A percentile compares a stretch with the other conserved stretches of the same genome.
Conservation (phyloP, 306 rosid species). For the Vigna unguiculata region DNA sequence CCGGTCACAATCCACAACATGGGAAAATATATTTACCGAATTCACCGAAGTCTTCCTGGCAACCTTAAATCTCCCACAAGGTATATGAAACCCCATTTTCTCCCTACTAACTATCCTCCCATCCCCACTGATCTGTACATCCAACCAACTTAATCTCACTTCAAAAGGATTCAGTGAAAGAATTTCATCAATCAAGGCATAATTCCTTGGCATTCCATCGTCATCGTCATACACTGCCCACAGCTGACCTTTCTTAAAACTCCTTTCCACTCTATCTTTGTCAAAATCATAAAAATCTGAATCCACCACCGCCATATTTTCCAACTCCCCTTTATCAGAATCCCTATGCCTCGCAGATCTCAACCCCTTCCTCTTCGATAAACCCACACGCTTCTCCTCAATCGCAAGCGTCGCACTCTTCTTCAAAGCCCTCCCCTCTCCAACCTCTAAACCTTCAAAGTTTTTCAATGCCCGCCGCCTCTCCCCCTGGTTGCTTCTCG, state of each 20-base stretch:
- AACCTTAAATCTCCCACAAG: conserved; percentile 88
- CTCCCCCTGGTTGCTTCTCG: conserved; percentile 38
- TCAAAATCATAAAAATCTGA: conserved; percentile 85
- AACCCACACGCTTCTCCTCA: conserved; percentile 40
- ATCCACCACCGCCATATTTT: conserved; percentile 70
- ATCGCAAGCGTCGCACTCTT: conserved; percentile 40
- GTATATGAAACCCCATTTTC: conserved; percentile 63
- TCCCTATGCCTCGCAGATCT: conserved; percentile 32
- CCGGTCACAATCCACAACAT: conserved; percentile 74
- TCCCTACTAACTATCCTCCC: conserved; percentile 54
- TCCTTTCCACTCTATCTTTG: conserved; percentile 75
- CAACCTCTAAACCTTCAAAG: conserved; percentile 37
- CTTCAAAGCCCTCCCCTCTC: conserved; percentile 27
- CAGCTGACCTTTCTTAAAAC: conserved; percentile 91
- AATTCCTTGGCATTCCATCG: conserved; percentile 89
- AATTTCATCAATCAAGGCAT: conserved; percentile 77
- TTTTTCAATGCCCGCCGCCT: conserved; percentile 35
- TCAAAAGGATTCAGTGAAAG: conserved; percentile 70
- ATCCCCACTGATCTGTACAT: conserved; percentile 63
- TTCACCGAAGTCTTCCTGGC: conserved; percentile 54
- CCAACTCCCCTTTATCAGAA: conserved; percentile 48
- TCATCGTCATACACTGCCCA: conserved; percentile 88
- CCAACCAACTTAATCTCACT: conserved; percentile 88
- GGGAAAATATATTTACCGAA: conserved; percentile 81
- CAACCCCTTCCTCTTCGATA: conserved; percentile 36